These are phyloP conservation scores for Salinomyces thailandicus DNA, from an alignment of 2,329 filamentous ascomycete genomes.

Conservation along the genomic window DNA sequence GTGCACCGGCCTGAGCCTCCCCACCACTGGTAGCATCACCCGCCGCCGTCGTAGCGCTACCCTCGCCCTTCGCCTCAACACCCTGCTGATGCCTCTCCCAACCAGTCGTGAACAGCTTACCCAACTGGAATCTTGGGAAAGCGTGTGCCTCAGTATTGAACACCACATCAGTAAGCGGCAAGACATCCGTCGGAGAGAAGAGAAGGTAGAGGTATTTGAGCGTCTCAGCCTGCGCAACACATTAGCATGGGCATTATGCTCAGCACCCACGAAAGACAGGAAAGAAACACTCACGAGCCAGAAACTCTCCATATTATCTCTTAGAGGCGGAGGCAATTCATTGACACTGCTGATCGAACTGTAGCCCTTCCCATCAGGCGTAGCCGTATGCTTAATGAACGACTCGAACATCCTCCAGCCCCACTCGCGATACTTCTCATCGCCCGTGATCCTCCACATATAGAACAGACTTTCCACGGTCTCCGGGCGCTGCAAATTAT, in stretches of 20 bases:
- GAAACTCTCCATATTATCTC: constrained; percentile 98
- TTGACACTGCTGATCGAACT: constrained; percentile 70
- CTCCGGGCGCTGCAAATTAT: constrained; percentile 92
- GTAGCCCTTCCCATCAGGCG: constrained; percentile 69
- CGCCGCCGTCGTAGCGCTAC: neutral
- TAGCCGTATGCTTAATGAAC: constrained; percentile 75
- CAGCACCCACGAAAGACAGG: neutral
- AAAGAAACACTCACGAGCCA: constrained; percentile 61
- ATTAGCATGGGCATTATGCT: neutral
- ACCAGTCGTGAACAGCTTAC: constrained; percentile 64
- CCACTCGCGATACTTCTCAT: constrained; percentile 83
- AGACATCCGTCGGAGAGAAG: constrained; percentile 71
- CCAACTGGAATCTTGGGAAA: constrained; percentile 76
- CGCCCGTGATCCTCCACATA: constrained; percentile 96
- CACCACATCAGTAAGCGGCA: constrained; percentile 78
- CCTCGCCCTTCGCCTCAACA: no score
- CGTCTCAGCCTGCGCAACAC: constrained; percentile 63
- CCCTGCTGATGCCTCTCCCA: constrained; percentile 44
- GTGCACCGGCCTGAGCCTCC: no score
- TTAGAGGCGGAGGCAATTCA: constrained; percentile 53
- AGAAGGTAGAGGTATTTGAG: constrained; percentile 96
- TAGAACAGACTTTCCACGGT: constrained; percentile 95
- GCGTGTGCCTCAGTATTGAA: constrained; percentile 95
- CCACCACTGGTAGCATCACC: no score
- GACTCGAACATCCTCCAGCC: constrained; percentile 97